Evolutionary conservation across 176 grass and related monocot species (phyloP), one percentile per base, ranked within the genome.

Genomic region (Echinochloa phyllopogon): DNA sequence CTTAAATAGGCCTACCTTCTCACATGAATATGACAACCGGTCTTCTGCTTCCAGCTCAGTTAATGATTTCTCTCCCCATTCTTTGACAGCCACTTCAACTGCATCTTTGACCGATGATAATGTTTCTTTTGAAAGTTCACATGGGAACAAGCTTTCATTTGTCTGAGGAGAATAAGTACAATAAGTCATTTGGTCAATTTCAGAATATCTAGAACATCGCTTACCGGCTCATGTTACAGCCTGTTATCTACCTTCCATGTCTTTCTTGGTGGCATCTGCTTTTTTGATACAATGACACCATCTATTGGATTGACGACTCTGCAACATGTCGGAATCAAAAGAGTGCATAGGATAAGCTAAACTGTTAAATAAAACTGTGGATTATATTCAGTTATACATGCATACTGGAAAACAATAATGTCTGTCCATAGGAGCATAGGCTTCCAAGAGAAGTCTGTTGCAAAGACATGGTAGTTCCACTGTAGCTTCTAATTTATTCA

Each of bases 21-120:
- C 95, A 87, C 95, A 98, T 83, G 95, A 93, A 77, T 98, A 98
- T 49, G 95, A 98, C 13, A 98, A 87, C 24, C 87, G 82, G 21
- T 98, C 95, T 92, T 98, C 95, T 68, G 93, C 95, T 90, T 98
- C 95, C 69, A 98, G 85, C 80, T 98, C 93, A 77, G 95, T 85
- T 82, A 95, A 90, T 77, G 91, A 84, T 87, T 79, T 88, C 68
- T 93, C 82, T 82, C 95, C 95, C 95, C 95, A 98, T 84, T 92
- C 86, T 88, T 95, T 92, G 41, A 87, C 96, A 86, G 96, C 93
- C 44, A 88, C 66, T 92, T 93, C 96, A 80, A 98, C 96, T 81
- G 96, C 87, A 90, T 92, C 91, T 77, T 90, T 95, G 25, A 86
- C 85, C 24, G 61, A 86, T 62, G 89, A 95, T 82, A 95, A 77